phyloP scores from a whole-genome alignment of 495 filamentous ascomycete genomes.

The Hapsidospora chrysogenum region DNA sequence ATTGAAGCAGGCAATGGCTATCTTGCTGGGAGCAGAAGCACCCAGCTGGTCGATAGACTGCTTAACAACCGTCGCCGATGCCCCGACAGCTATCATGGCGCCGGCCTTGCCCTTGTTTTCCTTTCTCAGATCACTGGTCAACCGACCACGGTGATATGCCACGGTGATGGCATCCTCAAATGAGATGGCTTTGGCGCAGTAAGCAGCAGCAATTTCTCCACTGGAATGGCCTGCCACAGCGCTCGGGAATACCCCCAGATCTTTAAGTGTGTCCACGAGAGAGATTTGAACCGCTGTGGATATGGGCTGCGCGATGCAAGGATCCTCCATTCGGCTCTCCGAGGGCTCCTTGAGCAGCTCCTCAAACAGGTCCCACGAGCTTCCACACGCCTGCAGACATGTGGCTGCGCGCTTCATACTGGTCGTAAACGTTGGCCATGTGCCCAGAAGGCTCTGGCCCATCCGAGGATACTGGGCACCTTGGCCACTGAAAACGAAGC shows the following conservation, averaged over 20 bases:
- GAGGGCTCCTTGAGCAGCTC: constrained; percentile 25
- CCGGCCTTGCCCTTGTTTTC: constrained; percentile 24
- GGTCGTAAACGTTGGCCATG: constrained; percentile 20
- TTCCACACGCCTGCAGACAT: constrained; percentile 18
- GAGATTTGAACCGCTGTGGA: constrained; percentile 37
- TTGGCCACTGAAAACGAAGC: constrained; percentile 31
- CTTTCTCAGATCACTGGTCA: constrained; percentile 24
- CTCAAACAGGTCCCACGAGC: constrained; percentile 24
- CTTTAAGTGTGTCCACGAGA: constrained; percentile 34
- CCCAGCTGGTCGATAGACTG: constrained; percentile 19
- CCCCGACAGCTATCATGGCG: constrained; percentile 39
- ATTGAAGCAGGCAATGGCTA: constrained; percentile 42
- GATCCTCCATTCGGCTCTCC: constrained; percentile 24
- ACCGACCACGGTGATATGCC: constrained; percentile 29
- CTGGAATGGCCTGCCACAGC: constrained; percentile 47
- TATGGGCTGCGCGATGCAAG: constrained; percentile 30
- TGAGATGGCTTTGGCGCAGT: constrained; percentile 28
- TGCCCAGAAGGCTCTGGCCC: constrained; percentile 32
- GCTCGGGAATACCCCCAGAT: constrained; percentile 34
- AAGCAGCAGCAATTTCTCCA: constrained; percentile 38
- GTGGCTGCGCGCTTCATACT: constrained; percentile 22
- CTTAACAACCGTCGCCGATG: constrained; percentile 21
- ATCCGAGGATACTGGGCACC: constrained; percentile 39
- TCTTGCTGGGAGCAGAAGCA: too few species aligned
- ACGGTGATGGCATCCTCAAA: constrained; percentile 36